A percentile compares a stretch with the other conserved stretches of the same genome.
Conservation (phyloP, 169 alveolate genomes). For the Cryptosporidium xiaoi region DNA sequence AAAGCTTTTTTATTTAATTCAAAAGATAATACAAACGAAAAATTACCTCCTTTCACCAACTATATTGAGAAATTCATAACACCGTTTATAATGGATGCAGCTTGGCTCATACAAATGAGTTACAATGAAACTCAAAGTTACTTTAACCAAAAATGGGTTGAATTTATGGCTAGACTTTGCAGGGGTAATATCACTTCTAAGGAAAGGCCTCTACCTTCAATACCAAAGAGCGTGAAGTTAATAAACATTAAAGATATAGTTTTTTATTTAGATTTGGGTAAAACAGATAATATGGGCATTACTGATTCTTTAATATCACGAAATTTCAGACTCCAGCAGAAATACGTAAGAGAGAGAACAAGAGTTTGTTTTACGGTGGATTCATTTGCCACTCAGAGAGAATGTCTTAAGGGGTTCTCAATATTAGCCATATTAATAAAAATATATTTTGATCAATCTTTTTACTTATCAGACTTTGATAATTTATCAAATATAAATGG, state of each 20-base stretch:
- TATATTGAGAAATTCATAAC: slow-evolving; percentile 44
- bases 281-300: slow-evolving; percentile 51
- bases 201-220: slow-evolving; percentile 45
- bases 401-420: slow-evolving; percentile 67
- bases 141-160: slow-evolving; percentile 22
- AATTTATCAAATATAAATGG: neutral
- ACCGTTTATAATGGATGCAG: slow-evolving; percentile 62
- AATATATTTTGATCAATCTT: slow-evolving; percentile 5
- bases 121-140: neutral
- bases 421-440: slow-evolving; percentile 23
- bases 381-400: slow-evolving; percentile 55
- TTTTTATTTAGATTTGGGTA: slow-evolving; percentile 54
- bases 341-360: slow-evolving; percentile 64
- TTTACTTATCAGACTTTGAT: neutral
- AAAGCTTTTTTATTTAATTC: neutral
- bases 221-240: slow-evolving; percentile 59
- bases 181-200: slow-evolving; percentile 58
- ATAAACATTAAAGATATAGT: slow-evolving; percentile 33
- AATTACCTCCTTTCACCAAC: slow-evolving; percentile 1
- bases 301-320: slow-evolving; percentile 51
- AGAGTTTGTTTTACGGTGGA: slow-evolving; percentile 67
- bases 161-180: slow-evolving; percentile 53
- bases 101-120: slow-evolving; percentile 61
- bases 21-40: neutral
- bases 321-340: slow-evolving; percentile 50